Conservation (phyloP, 1,284 basidiomycete species). For the Blastosporella zonata region DNA sequence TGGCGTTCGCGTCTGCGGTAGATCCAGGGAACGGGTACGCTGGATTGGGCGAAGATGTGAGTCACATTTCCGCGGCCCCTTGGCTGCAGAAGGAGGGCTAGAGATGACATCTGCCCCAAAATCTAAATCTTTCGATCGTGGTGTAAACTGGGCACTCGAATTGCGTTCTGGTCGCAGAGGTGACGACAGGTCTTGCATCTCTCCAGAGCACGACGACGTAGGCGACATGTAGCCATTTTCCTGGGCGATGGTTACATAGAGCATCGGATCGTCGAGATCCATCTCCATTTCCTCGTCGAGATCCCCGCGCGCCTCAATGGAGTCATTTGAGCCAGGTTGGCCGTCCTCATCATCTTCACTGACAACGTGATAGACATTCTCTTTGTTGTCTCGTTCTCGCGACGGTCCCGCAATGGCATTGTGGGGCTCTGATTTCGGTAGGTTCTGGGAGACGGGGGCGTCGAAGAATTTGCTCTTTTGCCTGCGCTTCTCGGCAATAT, state of each 20-base stretch:
- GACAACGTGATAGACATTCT: slow-evolving; percentile 35
- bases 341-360: slow-evolving; percentile 41
- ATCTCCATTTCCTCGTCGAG: slow-evolving; percentile 32
- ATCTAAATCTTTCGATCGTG: slow-evolving; percentile 31
- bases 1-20: slow-evolving; percentile 5
- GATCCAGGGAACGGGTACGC: slow-evolving; percentile 20
- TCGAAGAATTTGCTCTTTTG: slow-evolving; percentile 40
- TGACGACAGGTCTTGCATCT: slow-evolving; percentile 63
- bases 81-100: slow-evolving; percentile 46
- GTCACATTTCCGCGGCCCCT: slow-evolving; percentile 11
- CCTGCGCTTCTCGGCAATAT: slow-evolving; percentile 53
- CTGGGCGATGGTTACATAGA: slow-evolving; percentile 50
- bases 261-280: slow-evolving; percentile 34
- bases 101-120: slow-evolving; percentile 60
- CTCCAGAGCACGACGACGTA: slow-evolving; percentile 47
- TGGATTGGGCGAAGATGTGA: slow-evolving; percentile 3
- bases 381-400: slow-evolving; percentile 37
- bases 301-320: slow-evolving; percentile 32
- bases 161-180: slow-evolving; percentile 38
- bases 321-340: slow-evolving; percentile 31
- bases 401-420: slow-evolving; percentile 39
- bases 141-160: slow-evolving; percentile 12
- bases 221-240: slow-evolving; percentile 79
- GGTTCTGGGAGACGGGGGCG: slow-evolving; percentile 14
- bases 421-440: slow-evolving; percentile 11